phyloP scores from a whole-genome alignment of 148 eudicot species.

The Chenopodium quinoa region DNA sequence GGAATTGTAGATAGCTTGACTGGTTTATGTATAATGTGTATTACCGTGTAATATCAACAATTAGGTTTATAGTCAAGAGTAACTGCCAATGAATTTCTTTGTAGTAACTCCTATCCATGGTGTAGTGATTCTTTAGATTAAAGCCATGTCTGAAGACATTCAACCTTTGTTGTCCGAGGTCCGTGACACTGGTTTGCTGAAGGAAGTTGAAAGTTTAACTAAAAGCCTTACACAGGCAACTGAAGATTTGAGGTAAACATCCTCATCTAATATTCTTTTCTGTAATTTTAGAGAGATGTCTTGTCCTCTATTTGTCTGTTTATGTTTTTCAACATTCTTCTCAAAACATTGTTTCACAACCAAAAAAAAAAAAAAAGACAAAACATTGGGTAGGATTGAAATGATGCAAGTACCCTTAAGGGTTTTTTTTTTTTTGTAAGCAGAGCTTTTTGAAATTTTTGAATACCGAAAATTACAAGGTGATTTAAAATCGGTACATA shows the following conservation, averaged over 20 bases:
- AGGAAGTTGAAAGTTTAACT: constrained; percentile 84
- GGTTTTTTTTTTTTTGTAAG: not conserved
- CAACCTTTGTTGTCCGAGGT: constrained; percentile 88
- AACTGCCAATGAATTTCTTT: constrained; percentile 28
- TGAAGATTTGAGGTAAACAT: constrained; percentile 74
- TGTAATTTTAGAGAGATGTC: not conserved
- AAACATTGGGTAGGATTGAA: not conserved
- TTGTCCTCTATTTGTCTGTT: not conserved
- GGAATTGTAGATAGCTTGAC: not conserved
- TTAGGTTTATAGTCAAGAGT: constrained; percentile 1
- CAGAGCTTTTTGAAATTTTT: not conserved
- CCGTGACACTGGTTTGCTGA: constrained; percentile 81
- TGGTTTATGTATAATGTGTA: too few relatives aligned
- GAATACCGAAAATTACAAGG: not conserved
- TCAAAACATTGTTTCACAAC: not conserved
- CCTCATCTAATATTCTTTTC: not conserved
- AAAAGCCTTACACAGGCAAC: constrained; percentile 83
- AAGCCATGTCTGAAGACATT: constrained; percentile 91
- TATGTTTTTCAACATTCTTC: too few relatives aligned
- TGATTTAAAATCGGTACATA: not conserved
- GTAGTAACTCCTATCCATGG: constrained; percentile 42
- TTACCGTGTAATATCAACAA: not conserved
- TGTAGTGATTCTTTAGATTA: constrained; percentile 78
- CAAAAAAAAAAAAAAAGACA: too few relatives aligned
- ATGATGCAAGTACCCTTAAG: not conserved